A percentile compares a stretch with the other conserved stretches of the same genome.
Evolutionary conservation across 2,329 filamentous ascomycete genomes (phyloP).

Genomic region (Teratosphaeria destructans): DNA sequence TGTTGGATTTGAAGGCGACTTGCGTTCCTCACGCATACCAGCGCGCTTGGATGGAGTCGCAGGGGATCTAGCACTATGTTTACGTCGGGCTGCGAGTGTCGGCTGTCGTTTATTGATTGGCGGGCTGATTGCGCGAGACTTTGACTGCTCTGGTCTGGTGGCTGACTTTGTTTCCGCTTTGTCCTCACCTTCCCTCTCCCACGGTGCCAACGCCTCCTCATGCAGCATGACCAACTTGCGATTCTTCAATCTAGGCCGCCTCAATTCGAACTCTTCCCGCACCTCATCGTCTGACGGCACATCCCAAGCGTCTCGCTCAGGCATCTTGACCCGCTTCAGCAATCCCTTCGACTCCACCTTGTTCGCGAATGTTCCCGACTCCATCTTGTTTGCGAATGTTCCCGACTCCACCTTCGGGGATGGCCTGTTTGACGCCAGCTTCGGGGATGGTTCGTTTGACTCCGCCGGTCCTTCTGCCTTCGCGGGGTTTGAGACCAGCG

Average conservation of each 20-base stretch:
- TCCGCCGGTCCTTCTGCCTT: too few relatives aligned
- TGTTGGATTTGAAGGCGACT: not conserved
- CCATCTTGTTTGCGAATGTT: not conserved
- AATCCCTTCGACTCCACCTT: not conserved
- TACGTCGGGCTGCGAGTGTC: conserved; percentile 11
- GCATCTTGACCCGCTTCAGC: not conserved
- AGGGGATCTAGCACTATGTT: not conserved
- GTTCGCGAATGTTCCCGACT: not conserved
- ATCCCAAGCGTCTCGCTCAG: not conserved
- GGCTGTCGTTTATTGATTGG: not conserved
- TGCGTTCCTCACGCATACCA: not conserved
- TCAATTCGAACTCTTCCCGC: conserved; percentile 3
- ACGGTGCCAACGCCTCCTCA: conserved; percentile 13
- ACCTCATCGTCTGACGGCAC: not conserved
- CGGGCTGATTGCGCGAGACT: not conserved
- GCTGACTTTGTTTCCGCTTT: too few relatives aligned
- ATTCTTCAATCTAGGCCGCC: conserved; percentile 5
- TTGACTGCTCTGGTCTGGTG: not conserved
- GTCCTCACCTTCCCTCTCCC: conserved; percentile 12
- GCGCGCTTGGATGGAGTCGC: conserved; percentile 1
- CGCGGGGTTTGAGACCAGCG: not conserved
- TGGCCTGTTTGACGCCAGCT: not conserved
- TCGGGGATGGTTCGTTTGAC: not conserved
- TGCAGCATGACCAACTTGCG: conserved; percentile 5
- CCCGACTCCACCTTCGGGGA: not conserved